Evolutionary conservation across 2,329 filamentous ascomycete species (phyloP).

Genomic region (Fonsecaea erecta): DNA sequence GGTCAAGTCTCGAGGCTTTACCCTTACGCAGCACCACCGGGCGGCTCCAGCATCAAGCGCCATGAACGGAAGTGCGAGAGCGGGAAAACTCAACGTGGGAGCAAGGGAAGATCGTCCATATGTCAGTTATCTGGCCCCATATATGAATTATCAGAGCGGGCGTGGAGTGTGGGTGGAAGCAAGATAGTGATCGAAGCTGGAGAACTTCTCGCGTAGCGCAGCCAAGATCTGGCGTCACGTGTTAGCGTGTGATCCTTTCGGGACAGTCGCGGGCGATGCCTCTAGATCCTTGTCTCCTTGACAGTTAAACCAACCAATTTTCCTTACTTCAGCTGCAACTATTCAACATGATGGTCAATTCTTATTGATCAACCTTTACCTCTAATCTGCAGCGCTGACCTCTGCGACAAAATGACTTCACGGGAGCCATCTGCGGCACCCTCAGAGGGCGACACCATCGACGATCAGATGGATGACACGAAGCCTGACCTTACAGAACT

Average conservation of each 20-base stretch:
- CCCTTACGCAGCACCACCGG: too few relatives aligned
- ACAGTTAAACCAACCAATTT: neutral
- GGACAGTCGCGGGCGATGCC: neutral
- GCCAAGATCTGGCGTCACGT: neutral
- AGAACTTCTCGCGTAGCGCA: neutral
- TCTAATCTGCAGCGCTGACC: neutral
- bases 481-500: conserved; percentile 32
- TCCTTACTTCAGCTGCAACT: neutral
- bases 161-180: neutral
- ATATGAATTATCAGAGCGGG: neutral
- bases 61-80: neutral
- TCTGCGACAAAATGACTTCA: conserved; percentile 31
- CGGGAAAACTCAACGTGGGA: neutral
- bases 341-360: neutral
- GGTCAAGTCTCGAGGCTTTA: neutral
- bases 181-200: neutral
- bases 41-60: neutral
- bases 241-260: neutral
- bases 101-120: neutral
- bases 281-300: neutral
- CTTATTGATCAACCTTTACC: neutral
- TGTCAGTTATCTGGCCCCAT: neutral
- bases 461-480: conserved; percentile 33
- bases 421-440: conserved; percentile 33
- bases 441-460: conserved; percentile 35